Percentiles rank a stretch among this genome's conserved stretches.
Conservation (phyloP, 768 basidiomycete genomes). For the Phallus indusiatus region DNA sequence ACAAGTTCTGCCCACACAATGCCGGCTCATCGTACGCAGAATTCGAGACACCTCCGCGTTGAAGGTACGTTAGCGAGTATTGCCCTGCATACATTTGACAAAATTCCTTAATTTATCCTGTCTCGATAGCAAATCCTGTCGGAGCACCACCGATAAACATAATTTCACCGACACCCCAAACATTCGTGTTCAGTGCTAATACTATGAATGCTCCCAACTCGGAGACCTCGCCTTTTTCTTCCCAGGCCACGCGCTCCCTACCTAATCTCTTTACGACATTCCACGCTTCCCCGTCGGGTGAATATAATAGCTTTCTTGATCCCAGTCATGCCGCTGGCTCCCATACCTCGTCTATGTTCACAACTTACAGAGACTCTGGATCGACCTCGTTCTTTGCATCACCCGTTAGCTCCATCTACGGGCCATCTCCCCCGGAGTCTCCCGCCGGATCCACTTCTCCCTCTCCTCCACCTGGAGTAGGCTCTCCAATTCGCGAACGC, state of each 20-base stretch:
- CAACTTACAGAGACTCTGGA: conserved; percentile 1
- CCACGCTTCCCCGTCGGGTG: conserved; percentile 2
- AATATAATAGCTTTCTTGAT: not conserved
- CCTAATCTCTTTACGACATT: conserved; percentile 8
- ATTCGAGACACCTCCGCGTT: conserved; percentile 11
- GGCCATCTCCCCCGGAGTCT: conserved; percentile 8
- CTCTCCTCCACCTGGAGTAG: conserved; percentile 1
- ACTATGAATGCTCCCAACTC: conserved; percentile 1
- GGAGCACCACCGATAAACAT: conserved; percentile 9
- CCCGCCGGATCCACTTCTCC: conserved; percentile 1
- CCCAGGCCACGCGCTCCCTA: conserved; percentile 8
- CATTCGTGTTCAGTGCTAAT: conserved; percentile 4
- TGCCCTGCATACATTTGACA: not conserved
- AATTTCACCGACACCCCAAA: conserved; percentile 8
- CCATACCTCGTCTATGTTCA: conserved; percentile 9
- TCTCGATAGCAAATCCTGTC: not conserved
- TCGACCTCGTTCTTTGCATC: conserved; percentile 7
- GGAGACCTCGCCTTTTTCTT: conserved; percentile 6
- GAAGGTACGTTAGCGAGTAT: not conserved
- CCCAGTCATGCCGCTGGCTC: not conserved
- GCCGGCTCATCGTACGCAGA: conserved; percentile 12
- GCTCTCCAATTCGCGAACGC: not conserved
- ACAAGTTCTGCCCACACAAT: not conserved
- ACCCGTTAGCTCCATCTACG: conserved; percentile 4
- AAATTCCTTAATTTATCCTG: not conserved